Conservation (phyloP, 257 asterid genomes). For the Knoxia roxburghii region DNA sequence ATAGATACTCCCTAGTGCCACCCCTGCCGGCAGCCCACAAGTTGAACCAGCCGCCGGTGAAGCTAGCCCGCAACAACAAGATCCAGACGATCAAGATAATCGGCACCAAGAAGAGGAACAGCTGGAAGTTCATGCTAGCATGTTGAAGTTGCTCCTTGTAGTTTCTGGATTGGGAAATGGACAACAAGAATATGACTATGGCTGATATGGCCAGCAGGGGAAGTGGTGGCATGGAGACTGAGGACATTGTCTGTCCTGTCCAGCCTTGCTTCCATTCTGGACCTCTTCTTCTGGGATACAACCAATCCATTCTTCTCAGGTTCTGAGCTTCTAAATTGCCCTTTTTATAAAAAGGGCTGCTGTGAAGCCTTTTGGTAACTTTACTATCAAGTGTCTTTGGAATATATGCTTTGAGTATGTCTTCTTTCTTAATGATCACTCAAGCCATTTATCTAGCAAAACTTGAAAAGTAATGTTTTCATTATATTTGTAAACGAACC, state of each 20-base stretch:
- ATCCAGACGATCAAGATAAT: conserved; percentile 33
- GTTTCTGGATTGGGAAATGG: conserved; percentile 44
- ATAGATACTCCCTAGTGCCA: background rate
- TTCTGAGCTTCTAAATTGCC: background rate
- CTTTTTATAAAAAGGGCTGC: conserved; percentile 13
- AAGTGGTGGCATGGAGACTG: conserved; percentile 55
- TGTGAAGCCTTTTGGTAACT: conserved; percentile 14
- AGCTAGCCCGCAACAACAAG: conserved; percentile 33
- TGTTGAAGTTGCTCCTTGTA: conserved; percentile 43
- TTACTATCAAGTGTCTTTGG: conserved; percentile 31
- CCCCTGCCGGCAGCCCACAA: conserved; percentile 23
- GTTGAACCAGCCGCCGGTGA: conserved; percentile 24
- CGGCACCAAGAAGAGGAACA: conserved; percentile 44
- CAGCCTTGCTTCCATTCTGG: conserved; percentile 56
- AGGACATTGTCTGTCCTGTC: conserved; percentile 37
- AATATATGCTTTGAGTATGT: conserved; percentile 61
- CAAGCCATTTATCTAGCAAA: no score
- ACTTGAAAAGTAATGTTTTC: no score
- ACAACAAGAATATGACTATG: conserved; percentile 50
- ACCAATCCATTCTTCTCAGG: conserved; percentile 35
- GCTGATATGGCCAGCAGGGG: conserved; percentile 43
- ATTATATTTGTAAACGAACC: no score
- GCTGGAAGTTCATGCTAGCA: conserved; percentile 32
- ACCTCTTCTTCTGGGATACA: conserved; percentile 34
- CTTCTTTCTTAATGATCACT: conserved; percentile 30